Evolutionary conservation across 257 asterid genomes (phyloP), one percentile per base, ranked within the genome.

Genomic region (Pogostemon cablin): DNA sequence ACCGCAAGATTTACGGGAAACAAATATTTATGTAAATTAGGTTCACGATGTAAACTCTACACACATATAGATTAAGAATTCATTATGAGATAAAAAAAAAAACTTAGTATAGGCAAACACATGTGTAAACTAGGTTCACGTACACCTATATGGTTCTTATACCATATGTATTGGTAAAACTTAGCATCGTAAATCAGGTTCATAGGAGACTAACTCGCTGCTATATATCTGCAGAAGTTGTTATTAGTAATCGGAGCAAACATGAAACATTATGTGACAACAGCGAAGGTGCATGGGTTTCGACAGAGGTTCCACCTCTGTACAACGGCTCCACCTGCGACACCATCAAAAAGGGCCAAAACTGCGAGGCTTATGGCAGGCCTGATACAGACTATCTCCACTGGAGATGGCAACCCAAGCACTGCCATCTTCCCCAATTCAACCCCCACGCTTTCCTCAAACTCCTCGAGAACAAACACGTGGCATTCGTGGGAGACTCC

Each of bases 401-500:
- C 52, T 92, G 96, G 96, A 84, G 52, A 66, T 92, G 98, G 98
- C 76, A 68, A 43, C 98, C 97, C 4, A 57, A 47, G 3, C 62
- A 57, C n/a, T 92, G 98, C 82, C n/a, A 62, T 0, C 89, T 92
- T 6, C 88, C 91, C 3, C 74, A 81, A 44, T 90, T 92, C 78
- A 84, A 79, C 15, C 93, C 98, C 2, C 6, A 35, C 15, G 9
- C 54, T 0, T 92, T 92, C 81, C 95, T 92, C 11, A 20, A 65
- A n/a, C 78, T 82, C 56, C 43, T 84, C 52, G 53, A 56, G 32
- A 83, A 86, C 81, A 88, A 81, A 47, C 90, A 84, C 82, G 68
- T 92, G 5, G 97, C 89, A 5, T 92, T 92, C 78, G 93, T 92
- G 15, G 98, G 98, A 5, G 97, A 92, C 47, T 92, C 98, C 0